Base-by-base conservation (phyloP, 192 early-diverging fungal species). In the Coemansia sp. region DNA sequence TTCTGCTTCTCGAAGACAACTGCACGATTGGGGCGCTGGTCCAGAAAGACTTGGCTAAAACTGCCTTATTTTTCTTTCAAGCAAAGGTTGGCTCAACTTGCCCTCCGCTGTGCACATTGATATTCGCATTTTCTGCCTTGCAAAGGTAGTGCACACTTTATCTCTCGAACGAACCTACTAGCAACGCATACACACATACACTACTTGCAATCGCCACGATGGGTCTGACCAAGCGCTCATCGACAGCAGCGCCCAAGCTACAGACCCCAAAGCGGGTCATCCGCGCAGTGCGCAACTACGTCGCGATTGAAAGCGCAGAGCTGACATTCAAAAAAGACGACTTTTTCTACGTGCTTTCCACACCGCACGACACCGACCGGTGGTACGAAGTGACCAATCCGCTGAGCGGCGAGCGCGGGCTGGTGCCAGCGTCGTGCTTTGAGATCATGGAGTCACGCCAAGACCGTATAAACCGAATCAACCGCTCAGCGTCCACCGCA, bases 331-430 rank as follows among this genome's bases (percentile, higher is more conserved):
- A 77, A 55, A 85, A 87, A 54, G 90, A 89, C 56, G 90, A 91
- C 48, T 91, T 89, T 68, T 91, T 89, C 74, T 86, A 89, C 54
- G 90, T 91, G 14, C 73, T 88, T 23, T 87, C 84, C 19, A 79
- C 69, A 8, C 75, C 77, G 19, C 85, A 87, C 49, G 88, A 90
- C n/a, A 83, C 86, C 36, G 88, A 88, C 74, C 75, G 82, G 59
- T 90, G 87, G 87, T 92, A 88, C 69, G 87, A 90, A 42, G 90
- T 88, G 8, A 83, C 83, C 46, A 90, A 92, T 63, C 90, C 90
- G 42, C 83, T 85, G 51, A 87, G 85, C 20, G 86, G 87, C 48
- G 80, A 84, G 48, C 85, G 84, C 20, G 90, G 90, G 40, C 74
- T 88, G 47, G 90, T 90, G 14, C 90, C 90, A 17, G 86, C 85